Conservation (phyloP, 352 stramenopile species). For the Phytophthora sp. region DNA sequence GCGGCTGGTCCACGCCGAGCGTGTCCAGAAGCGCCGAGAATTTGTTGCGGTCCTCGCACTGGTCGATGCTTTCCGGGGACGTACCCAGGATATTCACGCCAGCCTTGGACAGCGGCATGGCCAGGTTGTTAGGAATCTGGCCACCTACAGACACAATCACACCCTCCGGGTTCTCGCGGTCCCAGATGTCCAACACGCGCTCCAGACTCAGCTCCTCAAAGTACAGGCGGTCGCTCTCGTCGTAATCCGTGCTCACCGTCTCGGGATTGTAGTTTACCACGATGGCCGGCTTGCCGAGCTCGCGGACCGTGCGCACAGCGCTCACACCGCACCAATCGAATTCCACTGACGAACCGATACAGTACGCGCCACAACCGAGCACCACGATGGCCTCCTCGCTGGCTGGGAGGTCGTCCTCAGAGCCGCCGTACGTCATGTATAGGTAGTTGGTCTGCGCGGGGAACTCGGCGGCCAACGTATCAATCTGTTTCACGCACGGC, state of each 20-base stretch:
- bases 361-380: conserved; percentile 94
- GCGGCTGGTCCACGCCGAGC: conserved; percentile 86
- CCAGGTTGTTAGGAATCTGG: conserved; percentile 97
- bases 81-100: conserved; percentile 88
- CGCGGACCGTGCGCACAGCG: conserved; percentile 92
- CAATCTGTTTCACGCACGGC: conserved; percentile 96
- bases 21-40: conserved; percentile 97
- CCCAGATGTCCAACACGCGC: conserved; percentile 95
- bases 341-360: conserved; percentile 96
- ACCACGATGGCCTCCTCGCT: conserved; percentile 92
- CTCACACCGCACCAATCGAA: conserved; percentile 98
- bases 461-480: conserved; percentile 97
- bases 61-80: conserved; percentile 93
- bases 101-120: conserved; percentile 89
- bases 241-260: conserved; percentile 97
- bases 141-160: conserved; percentile 95
- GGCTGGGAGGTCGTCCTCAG: conserved; percentile 65
- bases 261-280: conserved; percentile 98
- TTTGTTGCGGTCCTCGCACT: conserved; percentile 93
- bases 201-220: conserved; percentile 96
- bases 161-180: conserved; percentile 84
- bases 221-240: conserved; percentile 98
- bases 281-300: conserved; percentile 82
- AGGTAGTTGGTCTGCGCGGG: conserved; percentile 97
- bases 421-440: conserved; percentile 97